These are phyloP conservation scores for Paramecium sexaurelia DNA, from an alignment of 73 alveolate genomes.

Conservation along the genomic window DNA sequence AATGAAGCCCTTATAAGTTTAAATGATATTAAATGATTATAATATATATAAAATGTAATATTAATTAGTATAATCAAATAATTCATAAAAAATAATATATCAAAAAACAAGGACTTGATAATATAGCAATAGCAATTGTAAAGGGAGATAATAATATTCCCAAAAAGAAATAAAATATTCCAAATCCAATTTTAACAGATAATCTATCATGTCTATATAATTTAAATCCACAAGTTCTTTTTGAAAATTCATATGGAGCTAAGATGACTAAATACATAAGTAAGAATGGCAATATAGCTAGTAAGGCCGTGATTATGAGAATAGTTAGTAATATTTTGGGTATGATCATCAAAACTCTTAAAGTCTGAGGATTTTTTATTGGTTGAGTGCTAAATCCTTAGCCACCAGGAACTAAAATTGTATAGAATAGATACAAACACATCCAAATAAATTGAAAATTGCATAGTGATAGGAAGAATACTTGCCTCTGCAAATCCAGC, in stretches of 20 bases:
- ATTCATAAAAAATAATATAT: neutral
- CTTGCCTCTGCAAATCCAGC: constrained; percentile 43
- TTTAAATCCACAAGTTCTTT: neutral
- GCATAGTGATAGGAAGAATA: constrained; percentile 36
- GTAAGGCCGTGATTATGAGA: neutral
- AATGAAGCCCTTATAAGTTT: neutral
- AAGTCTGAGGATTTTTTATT: neutral
- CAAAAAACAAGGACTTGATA: neutral
- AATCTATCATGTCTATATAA: neutral
- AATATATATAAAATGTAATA: neutral
- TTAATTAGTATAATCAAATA: neutral
- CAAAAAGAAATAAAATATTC: neutral
- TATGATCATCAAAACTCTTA: constrained; percentile 37
- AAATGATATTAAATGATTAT: neutral
- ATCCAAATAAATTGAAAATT: constrained; percentile 21
- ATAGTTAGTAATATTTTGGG: constrained; percentile 43
- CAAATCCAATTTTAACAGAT: neutral
- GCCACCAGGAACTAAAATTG: constrained; percentile 32
- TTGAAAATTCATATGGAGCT: neutral
- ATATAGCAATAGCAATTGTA: neutral
- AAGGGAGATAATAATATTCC: constrained; percentile 19
- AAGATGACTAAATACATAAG: neutral
- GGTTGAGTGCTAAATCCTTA: neutral
- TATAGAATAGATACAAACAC: neutral
- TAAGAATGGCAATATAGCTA: neutral